A percentile compares a stretch with the other conserved stretches of the same genome.
Evolutionary conservation across 495 filamentous ascomycete genomes (phyloP).

Genomic region (Penicillium atrosanguineum): DNA sequence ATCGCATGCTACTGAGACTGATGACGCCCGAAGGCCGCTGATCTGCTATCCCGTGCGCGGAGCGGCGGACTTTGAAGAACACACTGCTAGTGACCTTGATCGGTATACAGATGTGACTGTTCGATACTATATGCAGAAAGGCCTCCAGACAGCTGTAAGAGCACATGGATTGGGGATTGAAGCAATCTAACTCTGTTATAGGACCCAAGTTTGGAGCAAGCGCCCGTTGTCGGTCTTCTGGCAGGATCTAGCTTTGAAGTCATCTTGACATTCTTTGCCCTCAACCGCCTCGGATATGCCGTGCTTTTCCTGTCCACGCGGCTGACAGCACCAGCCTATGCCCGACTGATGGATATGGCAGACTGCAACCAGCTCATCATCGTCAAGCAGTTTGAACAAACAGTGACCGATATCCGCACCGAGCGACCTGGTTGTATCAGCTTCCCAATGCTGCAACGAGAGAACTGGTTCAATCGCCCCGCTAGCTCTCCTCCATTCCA

Average conservation of each 20-base stretch:
- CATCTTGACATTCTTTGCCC: conserved; percentile 51
- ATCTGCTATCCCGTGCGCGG: conserved; percentile 23
- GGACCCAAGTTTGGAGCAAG: conserved; percentile 20
- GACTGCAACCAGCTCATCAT: conserved; percentile 38
- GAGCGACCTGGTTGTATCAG: conserved; percentile 12
- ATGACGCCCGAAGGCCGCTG: conserved; percentile 16
- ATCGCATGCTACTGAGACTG: conserved; percentile 22
- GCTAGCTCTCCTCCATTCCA: conserved; percentile 9
- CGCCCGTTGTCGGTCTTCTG: conserved; percentile 48
- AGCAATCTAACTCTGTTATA: background rate
- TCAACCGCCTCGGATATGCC: conserved; percentile 55
- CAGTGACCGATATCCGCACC: conserved; percentile 16
- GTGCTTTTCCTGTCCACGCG: conserved; percentile 56
- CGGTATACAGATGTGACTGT: conserved; percentile 26
- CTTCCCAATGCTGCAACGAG: conserved; percentile 11
- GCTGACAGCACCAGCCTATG: conserved; percentile 48
- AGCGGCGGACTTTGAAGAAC: conserved; percentile 25
- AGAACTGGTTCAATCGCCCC: conserved; percentile 22
- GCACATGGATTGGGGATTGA: background rate
- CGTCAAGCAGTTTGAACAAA: conserved; percentile 14
- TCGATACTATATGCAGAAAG: conserved; percentile 23
- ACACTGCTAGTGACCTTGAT: conserved; percentile 25
- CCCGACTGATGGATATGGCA: conserved; percentile 45
- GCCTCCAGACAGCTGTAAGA: conserved; percentile 21
- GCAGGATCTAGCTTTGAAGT: conserved; percentile 55